Evolutionary conservation across 1,139 yeast species (phyloP), one percentile per base, ranked within the genome.

Genomic region (Protomyces gravidus): DNA sequence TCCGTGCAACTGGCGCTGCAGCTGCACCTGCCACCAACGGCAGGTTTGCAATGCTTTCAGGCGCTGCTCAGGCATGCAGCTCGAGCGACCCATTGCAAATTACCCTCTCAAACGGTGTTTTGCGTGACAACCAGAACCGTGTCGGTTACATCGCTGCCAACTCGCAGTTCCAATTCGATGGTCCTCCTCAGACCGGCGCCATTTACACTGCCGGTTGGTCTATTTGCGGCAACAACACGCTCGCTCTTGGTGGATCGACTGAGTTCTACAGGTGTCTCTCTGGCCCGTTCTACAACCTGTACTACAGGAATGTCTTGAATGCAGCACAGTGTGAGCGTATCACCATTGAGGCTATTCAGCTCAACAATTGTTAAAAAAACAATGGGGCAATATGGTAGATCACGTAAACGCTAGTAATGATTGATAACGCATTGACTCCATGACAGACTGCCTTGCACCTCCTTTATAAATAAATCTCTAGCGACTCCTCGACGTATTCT

Each of bases 131-230:
- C 59, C 67, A 75, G 62, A 88, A 88, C 63, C 83, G 92, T 81
- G 76, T 85, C 66, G 92, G 92, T 70, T 82, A 89, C 62, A 85
- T 85, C 73, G 92, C 85, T 68, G 86, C 90, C 64, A 85, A 85
- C 84, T 81, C 85, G 77, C 92, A 85, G 78, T 85, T 85, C 85
- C 92, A 85, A 78, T 85, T 85, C 69, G 92, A 85, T 71, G 92
- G 92, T 73, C 94, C 92, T 68, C 92, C 92, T 69, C 94, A 86
- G 79, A 90, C 92, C 63, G 94, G 94, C 74, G 80, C 89, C 68
- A 83, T 86, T 74, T 85, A 83, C 75, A 94, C 94, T 70, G 87
- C 83, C 63, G 94, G 94, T 67, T 86, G 94, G 94, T 78, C 86
- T 55, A 74, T 85, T 68, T 50, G 56, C 40, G 68, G 72, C 61